Conservation (phyloP, 2,329 filamentous ascomycete genomes). For the Colletotrichum zoysiae region DNA sequence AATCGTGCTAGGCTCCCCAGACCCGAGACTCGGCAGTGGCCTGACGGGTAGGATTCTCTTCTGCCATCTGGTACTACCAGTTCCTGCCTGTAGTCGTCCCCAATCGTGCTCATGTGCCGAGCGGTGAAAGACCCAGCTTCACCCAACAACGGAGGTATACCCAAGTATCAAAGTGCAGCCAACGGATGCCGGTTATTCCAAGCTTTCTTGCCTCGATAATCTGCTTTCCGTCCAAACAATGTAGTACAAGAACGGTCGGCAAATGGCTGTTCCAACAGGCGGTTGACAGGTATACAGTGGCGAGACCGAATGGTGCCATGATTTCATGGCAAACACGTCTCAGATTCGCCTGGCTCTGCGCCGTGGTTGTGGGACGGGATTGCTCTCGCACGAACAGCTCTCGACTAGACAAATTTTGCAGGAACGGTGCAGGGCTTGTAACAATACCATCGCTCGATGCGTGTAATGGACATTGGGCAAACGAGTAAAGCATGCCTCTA, state of each 20-base stretch:
- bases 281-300: constrained; percentile 1
- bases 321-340: not conserved
- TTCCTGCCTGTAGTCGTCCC: not conserved
- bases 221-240: not conserved
- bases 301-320: not conserved
- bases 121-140: not conserved
- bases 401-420: not conserved
- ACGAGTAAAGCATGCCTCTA: not conserved
- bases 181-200: not conserved
- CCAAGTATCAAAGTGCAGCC: not conserved
- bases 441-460: not conserved
- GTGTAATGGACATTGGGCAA: not conserved
- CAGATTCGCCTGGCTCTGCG: constrained; percentile 5
- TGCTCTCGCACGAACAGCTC: not conserved
- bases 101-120: not conserved
- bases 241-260: not conserved
- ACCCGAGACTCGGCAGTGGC: not conserved
- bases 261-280: not conserved
- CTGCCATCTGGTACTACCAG: not conserved
- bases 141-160: not conserved
- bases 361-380: not conserved
- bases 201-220: constrained; percentile 7
- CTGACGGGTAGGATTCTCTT: not conserved
- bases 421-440: not conserved
- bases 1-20: not conserved